These are phyloP conservation scores for Exophiala calicioides DNA, from an alignment of 2,329 filamentous ascomycete genomes.

Conservation along the genomic window DNA sequence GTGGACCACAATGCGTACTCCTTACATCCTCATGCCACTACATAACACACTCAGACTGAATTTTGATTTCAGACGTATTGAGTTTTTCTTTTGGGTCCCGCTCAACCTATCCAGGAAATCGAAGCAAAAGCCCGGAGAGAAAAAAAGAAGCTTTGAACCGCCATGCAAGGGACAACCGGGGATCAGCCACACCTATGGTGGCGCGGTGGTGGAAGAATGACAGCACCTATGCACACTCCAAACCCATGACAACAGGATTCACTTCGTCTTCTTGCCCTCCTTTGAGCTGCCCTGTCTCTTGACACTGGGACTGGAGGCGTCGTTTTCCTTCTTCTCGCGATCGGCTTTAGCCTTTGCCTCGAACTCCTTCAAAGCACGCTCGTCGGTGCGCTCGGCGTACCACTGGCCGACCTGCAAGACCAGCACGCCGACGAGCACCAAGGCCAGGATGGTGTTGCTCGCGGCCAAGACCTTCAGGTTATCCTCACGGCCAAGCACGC, in stretches of 20 bases:
- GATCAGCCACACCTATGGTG: too few relatives aligned
- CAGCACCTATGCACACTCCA: too few relatives aligned
- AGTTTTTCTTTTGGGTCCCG: neutral
- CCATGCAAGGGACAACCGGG: neutral
- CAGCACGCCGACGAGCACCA: conserved; percentile 87
- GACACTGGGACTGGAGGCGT: conserved; percentile 16
- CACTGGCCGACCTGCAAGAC: conserved; percentile 95
- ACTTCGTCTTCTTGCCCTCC: conserved; percentile 38
- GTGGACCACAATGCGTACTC: too few relatives aligned
- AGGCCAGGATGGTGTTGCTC: conserved; percentile 91
- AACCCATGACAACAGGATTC: conserved; percentile 9
- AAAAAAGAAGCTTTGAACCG: neutral
- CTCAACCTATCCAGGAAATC: neutral
- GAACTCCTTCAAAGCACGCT: conserved; percentile 67
- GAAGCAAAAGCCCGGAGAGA: too few relatives aligned
- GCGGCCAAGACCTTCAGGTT: conserved; percentile 86
- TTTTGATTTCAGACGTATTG: too few relatives aligned
- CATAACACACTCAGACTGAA: too few relatives aligned
- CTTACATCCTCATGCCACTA: too few relatives aligned
- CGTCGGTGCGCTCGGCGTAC: conserved; percentile 95
- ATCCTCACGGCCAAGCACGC: conserved; percentile 79
- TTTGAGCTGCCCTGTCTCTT: conserved; percentile 32
- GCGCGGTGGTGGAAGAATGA: too few relatives aligned
- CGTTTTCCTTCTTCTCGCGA: conserved; percentile 20
- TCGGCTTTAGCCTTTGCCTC: conserved; percentile 45